Conservation (phyloP, 768 basidiomycete genomes). For the Trametes cubensis region DNA sequence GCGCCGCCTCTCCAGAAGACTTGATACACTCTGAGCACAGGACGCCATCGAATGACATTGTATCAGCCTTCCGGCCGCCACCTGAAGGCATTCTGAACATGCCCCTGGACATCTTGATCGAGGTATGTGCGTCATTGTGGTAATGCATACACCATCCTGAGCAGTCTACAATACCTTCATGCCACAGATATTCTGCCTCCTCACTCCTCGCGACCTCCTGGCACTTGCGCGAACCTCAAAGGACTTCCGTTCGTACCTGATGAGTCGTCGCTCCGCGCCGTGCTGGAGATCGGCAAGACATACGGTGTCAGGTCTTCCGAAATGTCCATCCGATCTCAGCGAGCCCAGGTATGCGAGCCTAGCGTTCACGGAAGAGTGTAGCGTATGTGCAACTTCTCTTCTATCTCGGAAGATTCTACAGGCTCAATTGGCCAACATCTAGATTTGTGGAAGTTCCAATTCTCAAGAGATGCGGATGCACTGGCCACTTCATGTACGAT, state of each 20-base stretch:
- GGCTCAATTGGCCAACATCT: neutral
- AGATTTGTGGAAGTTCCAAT: neutral
- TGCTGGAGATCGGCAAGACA: constrained; percentile 18
- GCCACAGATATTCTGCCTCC: constrained; percentile 6
- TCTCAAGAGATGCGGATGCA: no score
- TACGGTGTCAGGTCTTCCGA: constrained; percentile 11
- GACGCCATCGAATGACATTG: no score
- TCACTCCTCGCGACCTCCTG: constrained; percentile 17
- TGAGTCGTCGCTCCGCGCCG: constrained; percentile 5
- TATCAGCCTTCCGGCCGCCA: no score
- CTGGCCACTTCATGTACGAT: no score
- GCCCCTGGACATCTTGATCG: constrained; percentile 15
- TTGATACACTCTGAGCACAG: no score
- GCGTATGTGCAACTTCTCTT: neutral
- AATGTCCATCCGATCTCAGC: constrained; percentile 17
- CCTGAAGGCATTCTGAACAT: constrained; percentile 13
- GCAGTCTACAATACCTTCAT: no score
- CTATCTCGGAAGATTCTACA: neutral
- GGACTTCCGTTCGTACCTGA: constrained; percentile 8
- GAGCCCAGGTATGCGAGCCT: constrained; percentile 24
- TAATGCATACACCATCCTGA: no score
- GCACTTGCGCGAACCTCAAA: constrained; percentile 15
- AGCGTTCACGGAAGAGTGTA: constrained; percentile 13
- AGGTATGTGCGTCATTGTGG: neutral
- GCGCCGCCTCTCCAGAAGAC: no score